Conservation (phyloP, 192 early-diverging fungal species). For the Coemansia sp. region DNA sequence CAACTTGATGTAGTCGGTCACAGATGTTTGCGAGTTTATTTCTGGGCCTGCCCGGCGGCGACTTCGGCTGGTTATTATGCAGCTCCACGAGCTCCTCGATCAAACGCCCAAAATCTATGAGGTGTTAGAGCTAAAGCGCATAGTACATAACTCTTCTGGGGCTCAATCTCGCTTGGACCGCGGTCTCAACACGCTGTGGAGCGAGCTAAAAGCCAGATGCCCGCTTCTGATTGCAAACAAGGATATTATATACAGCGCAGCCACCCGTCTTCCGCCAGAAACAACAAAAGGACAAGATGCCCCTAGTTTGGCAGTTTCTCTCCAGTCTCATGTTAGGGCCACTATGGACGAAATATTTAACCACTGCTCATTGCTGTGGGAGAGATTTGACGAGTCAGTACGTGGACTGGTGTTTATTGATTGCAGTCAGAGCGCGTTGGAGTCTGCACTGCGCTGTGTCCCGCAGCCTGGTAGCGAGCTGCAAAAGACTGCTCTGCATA, state of each 20-base stretch:
- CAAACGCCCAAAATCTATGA: slow-evolving; percentile 36
- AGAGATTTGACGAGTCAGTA: slow-evolving; percentile 22
- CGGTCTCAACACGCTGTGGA: slow-evolving; percentile 35
- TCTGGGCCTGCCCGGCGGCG: slow-evolving; percentile 30
- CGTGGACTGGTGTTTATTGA: slow-evolving; percentile 37
- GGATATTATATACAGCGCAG: slow-evolving; percentile 10
- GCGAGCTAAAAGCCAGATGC: slow-evolving; percentile 35
- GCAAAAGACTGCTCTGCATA: not conserved
- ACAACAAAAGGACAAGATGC: not conserved
- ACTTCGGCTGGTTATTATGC: slow-evolving; percentile 37
- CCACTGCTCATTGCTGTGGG: slow-evolving; percentile 36
- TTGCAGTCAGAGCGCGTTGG: not conserved
- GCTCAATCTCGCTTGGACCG: slow-evolving; percentile 32
- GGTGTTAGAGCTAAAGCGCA: slow-evolving; percentile 27
- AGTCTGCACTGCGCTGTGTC: not conserved
- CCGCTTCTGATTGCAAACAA: slow-evolving; percentile 40
- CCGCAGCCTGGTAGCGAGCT: slow-evolving; percentile 9
- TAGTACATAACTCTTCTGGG: slow-evolving; percentile 15
- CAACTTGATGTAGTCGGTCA: slow-evolving; percentile 13
- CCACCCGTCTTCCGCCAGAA: not conserved
- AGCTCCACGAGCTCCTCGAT: slow-evolving; percentile 36
- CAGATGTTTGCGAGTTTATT: slow-evolving; percentile 41
- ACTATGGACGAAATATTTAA: slow-evolving; percentile 14
- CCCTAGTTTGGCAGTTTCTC: slow-evolving; percentile 1
- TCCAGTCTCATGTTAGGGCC: slow-evolving; percentile 20